phyloP scores from a whole-genome alignment of 345 rosid species.

The Laguncularia racemosa region DNA sequence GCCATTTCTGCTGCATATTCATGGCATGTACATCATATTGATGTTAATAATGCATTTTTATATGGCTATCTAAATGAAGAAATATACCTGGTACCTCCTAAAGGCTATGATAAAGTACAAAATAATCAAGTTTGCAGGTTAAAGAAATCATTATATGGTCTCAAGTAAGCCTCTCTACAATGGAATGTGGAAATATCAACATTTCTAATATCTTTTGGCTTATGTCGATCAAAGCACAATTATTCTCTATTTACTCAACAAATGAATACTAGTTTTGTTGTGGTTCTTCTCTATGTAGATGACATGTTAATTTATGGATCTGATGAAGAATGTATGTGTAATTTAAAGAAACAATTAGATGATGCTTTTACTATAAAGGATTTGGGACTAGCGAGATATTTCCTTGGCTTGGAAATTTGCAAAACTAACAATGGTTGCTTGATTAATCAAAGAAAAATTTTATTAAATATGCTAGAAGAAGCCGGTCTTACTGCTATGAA shows the following conservation, averaged over 20 bases:
- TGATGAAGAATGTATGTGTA: not conserved
- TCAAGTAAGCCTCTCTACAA: not conserved
- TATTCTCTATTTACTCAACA: too few species aligned
- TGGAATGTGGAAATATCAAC: not conserved
- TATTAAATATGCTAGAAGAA: not conserved
- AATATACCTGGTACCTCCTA: not conserved
- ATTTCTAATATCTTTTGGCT: too few species aligned
- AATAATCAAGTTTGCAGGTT: not conserved
- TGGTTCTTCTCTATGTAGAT: too few species aligned
- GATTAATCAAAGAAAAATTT: not conserved
- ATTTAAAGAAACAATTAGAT: not conserved
- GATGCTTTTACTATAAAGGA: not conserved
- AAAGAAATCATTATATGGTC: not conserved
- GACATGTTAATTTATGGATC: too few species aligned
- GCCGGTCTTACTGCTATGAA: too few species aligned
- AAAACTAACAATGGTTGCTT: not conserved
- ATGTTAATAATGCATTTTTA: too few species aligned
- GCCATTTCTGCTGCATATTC: not conserved
- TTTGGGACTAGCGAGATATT: not conserved
- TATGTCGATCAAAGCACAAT: too few species aligned
- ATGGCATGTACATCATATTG: not conserved
- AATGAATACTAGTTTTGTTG: too few species aligned
- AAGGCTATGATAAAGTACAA: not conserved
- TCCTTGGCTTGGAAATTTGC: not conserved
- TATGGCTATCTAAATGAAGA: not conserved